Evolutionary conservation across 495 filamentous ascomycete species (phyloP).

Genomic region (Hypoxylon crocopeplum): DNA sequence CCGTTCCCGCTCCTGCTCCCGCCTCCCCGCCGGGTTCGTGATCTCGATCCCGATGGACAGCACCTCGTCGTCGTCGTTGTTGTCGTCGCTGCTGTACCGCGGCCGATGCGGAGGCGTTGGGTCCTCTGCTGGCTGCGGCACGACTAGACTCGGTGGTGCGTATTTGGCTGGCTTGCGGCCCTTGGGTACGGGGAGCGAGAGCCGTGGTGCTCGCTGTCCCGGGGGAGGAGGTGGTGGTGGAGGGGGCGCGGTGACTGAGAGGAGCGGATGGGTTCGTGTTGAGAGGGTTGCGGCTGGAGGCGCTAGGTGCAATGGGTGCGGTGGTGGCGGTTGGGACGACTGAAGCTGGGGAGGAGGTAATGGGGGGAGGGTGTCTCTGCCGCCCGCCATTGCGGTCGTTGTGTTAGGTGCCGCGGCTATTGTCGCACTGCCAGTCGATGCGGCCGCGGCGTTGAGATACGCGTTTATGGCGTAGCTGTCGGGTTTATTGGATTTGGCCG

Average conservation of each 20-base stretch:
- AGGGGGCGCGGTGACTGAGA: neutral
- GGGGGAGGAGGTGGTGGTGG: slow-evolving; percentile 1
- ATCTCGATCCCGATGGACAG: slow-evolving; percentile 18
- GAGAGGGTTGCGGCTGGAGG: neutral
- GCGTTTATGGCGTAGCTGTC: slow-evolving; percentile 35
- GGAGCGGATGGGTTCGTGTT: neutral
- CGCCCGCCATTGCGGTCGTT: neutral
- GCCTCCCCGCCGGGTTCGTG: neutral
- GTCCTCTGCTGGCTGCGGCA: neutral
- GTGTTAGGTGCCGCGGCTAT: neutral
- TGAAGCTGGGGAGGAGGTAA: slow-evolving; percentile 2
- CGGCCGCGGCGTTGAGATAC: slow-evolving; percentile 35
- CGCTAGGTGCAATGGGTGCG: slow-evolving; percentile 1
- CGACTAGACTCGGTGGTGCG: neutral
- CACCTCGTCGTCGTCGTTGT: slow-evolving; percentile 16
- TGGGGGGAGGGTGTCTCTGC: neutral
- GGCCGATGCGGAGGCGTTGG: neutral
- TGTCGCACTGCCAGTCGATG: neutral
- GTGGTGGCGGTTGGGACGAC: slow-evolving; percentile 14
- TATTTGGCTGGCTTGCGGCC: slow-evolving; percentile 17
- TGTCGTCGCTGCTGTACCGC: neutral
- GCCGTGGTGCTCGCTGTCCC: neutral
- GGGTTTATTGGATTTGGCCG: slow-evolving; percentile 28
- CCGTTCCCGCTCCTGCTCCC: neutral
- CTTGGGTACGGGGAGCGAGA: slow-evolving; percentile 9